Evolutionary conservation across 345 rosid genomes (phyloP), one percentile per base, ranked within the genome.

Genomic region (Mallotus nudiflorus): DNA sequence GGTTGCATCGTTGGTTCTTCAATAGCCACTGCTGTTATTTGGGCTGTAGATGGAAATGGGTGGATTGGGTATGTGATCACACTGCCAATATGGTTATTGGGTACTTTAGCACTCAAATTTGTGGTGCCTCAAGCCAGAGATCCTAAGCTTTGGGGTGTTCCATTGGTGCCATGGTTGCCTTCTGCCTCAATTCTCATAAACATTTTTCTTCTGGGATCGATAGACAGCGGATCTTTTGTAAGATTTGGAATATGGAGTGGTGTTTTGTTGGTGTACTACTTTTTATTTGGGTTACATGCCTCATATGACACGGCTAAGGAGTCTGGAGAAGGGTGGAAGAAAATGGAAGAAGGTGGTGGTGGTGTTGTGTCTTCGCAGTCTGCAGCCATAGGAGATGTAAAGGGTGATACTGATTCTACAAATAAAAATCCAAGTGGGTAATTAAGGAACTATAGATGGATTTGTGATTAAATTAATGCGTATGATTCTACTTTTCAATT

Each of bases 121-220:
- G 4, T 62, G 19, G 78, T 74, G 11, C 72, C 72, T 2, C 68
- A 45, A 25, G 78, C 73, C 0, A 74, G 42, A 57, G 56, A 44
- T 7, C 73, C 77, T 9, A 74, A 28, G n/a, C 12, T 74, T 5
- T 74, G 73, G 78, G 78, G 78, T 10, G 78, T 62, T 24, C 78
- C 73, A 19, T 14, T 74, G 15, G 63, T 74, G 35, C 77, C 77
- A 18, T 74, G 78, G 78, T n/a, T 74, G 64, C 78, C 78, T 22
- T 74, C 73, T 27, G 63, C 63, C 20, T 67, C 68, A 5, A 68
- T 74, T 48, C 33, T 68, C 18, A 62, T 74, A 8, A 74, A 74
- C 24, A 33, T 74, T 7, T 74, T 68, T 48, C 62, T 68, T 1
- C 3, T 74, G 57, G 73, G 78, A 12, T 74, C 78, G 2, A 74